Conservation (phyloP, 176 grass and related monocot genomes). For the Carex parvula region DNA sequence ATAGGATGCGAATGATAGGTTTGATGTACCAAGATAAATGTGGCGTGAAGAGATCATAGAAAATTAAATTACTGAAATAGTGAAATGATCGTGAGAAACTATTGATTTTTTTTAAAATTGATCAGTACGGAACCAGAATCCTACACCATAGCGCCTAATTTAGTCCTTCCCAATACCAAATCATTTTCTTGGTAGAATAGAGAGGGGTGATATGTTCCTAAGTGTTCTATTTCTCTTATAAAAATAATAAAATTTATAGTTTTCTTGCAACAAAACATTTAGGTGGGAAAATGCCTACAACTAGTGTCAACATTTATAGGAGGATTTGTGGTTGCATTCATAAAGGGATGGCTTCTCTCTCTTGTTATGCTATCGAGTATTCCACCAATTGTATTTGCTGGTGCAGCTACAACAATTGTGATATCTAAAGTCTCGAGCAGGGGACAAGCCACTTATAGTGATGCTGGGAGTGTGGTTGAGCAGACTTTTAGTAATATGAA, state of each 20-base stretch:
- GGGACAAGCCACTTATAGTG: slow-evolving; percentile 53
- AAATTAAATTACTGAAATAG: neutral
- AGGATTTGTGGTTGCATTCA: slow-evolving; percentile 71
- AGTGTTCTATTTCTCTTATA: neutral
- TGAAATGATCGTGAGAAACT: neutral
- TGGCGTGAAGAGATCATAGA: neutral
- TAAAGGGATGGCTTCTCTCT: slow-evolving; percentile 72
- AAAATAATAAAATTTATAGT: neutral
- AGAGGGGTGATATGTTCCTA: neutral
- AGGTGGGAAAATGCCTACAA: slow-evolving; percentile 86
- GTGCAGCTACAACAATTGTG: slow-evolving; percentile 45
- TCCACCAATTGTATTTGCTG: slow-evolving; percentile 68
- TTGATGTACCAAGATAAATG: neutral
- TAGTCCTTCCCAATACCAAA: neutral
- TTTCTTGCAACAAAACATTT: slow-evolving; percentile 3
- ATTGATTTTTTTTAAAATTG: neutral
- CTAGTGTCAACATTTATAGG: slow-evolving; percentile 64
- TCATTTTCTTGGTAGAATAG: neutral
- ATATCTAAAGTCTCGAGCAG: slow-evolving; percentile 57
- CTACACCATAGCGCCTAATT: neutral
- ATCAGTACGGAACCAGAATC: neutral
- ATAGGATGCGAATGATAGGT: neutral
- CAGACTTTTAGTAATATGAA: slow-evolving; percentile 77
- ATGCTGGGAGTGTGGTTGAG: slow-evolving; percentile 68
- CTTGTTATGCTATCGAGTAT: slow-evolving; percentile 74